phyloP scores from a whole-genome alignment of 148 eudicot genomes.

The Drosera capensis region DNA sequence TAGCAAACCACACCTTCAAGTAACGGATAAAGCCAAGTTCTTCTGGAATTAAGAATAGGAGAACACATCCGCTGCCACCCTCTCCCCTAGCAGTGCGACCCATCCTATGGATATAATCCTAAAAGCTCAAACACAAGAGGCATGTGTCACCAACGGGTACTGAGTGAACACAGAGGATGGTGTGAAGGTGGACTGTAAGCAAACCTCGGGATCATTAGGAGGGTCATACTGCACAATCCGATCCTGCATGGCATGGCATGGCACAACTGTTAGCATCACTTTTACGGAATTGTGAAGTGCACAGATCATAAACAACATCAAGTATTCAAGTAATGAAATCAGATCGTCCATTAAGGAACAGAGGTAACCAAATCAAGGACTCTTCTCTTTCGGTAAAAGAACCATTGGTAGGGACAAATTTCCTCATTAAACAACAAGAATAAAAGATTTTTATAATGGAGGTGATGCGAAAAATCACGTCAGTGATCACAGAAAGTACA shows the following conservation, averaged over 20 bases:
- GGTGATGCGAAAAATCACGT: neutral
- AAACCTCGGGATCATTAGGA: slow-evolving; percentile 95
- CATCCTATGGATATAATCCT: slow-evolving; percentile 97
- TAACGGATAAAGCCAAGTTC: slow-evolving; percentile 68
- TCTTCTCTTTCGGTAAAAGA: too few relatives aligned
- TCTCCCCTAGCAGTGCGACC: slow-evolving; percentile 99
- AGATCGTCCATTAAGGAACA: too few relatives aligned
- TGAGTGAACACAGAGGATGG: neutral
- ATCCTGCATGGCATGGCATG: slow-evolving; percentile 31
- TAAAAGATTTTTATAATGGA: neutral
- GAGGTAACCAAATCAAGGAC: too few relatives aligned
- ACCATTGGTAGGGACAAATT: too few relatives aligned
- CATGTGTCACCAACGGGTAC: neutral
- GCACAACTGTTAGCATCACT: neutral
- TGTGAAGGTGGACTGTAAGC: neutral
- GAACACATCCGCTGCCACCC: slow-evolving; percentile 81
- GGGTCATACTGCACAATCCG: slow-evolving; percentile 98
- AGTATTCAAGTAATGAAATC: too few relatives aligned
- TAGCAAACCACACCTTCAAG: slow-evolving; percentile 48
- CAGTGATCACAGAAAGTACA: neutral
- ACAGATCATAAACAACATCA: too few relatives aligned
- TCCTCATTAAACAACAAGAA: too few relatives aligned
- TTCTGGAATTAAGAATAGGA: slow-evolving; percentile 83
- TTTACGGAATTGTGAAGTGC: too few relatives aligned
- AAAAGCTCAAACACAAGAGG: slow-evolving; percentile 1